Evolutionary conservation across 768 basidiomycete genomes (phyloP).

Genomic region (Kwoniella dendrophila): DNA sequence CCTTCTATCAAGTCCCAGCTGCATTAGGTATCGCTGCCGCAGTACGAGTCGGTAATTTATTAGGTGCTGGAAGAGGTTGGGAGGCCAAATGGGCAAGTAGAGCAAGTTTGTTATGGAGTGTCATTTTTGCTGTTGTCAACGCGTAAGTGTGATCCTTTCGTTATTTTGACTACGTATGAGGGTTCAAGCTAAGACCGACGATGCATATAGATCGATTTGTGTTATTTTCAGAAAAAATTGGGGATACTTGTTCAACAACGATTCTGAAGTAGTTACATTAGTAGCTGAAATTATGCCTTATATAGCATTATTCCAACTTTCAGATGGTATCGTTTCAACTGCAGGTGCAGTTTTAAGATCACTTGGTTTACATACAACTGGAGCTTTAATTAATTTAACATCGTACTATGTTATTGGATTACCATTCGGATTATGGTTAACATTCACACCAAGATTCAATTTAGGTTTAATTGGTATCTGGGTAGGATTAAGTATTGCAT

Average conservation of each 20-base stretch:
- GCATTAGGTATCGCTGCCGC: constrained; percentile 79
- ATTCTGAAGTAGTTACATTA: constrained; percentile 63
- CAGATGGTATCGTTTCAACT: constrained; percentile 74
- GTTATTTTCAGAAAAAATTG: constrained; percentile 65
- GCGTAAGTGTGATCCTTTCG: constrained; percentile 59
- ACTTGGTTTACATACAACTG: constrained; percentile 72
- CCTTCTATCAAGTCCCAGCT: constrained; percentile 78
- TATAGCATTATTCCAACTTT: constrained; percentile 66
- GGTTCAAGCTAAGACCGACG: too few relatives aligned
- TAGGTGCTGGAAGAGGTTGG: constrained; percentile 74
- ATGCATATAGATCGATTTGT: constrained; percentile 21
- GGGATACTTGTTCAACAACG: constrained; percentile 74
- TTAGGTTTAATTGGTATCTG: constrained; percentile 75
- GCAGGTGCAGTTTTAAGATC: constrained; percentile 79
- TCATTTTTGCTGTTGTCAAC: constrained; percentile 66
- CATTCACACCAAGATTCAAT: constrained; percentile 66
- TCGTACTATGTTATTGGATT: constrained; percentile 83
- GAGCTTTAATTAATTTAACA: constrained; percentile 77
- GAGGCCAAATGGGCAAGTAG: constrained; percentile 72
- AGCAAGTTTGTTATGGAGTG: constrained; percentile 67
- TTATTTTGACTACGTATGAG: too few relatives aligned
- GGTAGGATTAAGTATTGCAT: constrained; percentile 66
- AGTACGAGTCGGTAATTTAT: constrained; percentile 82
- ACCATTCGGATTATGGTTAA: constrained; percentile 69
- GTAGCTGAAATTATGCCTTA: constrained; percentile 74